These are phyloP conservation scores for Ehretia macrophylla DNA, from an alignment of 257 asterid genomes.

Conservation along the genomic window DNA sequence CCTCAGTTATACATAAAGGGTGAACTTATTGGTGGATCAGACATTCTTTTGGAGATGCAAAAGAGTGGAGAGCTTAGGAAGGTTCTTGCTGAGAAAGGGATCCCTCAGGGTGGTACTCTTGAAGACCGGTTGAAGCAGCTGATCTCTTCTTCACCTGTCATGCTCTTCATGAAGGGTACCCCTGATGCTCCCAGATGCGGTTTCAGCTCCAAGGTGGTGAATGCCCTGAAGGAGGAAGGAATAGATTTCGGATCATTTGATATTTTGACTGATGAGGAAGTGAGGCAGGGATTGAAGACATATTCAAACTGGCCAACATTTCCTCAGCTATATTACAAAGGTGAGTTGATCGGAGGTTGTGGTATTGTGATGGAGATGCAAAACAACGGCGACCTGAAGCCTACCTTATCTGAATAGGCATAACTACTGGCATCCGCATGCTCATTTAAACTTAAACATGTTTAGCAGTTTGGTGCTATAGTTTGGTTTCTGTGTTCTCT, in stretches of 20 bases:
- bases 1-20: constrained; percentile 88
- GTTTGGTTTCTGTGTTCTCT: background rate
- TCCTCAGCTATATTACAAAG: constrained; percentile 89
- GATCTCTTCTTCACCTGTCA: constrained; percentile 51
- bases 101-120: constrained; percentile 36
- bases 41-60: constrained; percentile 96
- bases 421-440: background rate
- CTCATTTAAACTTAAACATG: too few species aligned
- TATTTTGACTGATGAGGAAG: constrained; percentile 75
- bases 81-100: constrained; percentile 64
- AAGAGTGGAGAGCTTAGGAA: constrained; percentile 88
- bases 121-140: constrained; percentile 64
- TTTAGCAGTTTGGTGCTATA: background rate
- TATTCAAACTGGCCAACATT: constrained; percentile 97
- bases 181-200: constrained; percentile 85
- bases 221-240: constrained; percentile 63
- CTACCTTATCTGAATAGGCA: constrained; percentile 54
- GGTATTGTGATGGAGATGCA: constrained; percentile 80
- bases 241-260: constrained; percentile 79
- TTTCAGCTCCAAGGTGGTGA: constrained; percentile 90
- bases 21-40: constrained; percentile 95
- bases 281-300: constrained; percentile 86
- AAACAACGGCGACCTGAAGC: constrained; percentile 64
- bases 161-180: constrained; percentile 88
- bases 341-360: constrained; percentile 94